Evolutionary conservation across 352 stramenopile genomes (phyloP), one percentile per base, ranked within the genome.

Genomic region (Blastocystis sp.): DNA sequence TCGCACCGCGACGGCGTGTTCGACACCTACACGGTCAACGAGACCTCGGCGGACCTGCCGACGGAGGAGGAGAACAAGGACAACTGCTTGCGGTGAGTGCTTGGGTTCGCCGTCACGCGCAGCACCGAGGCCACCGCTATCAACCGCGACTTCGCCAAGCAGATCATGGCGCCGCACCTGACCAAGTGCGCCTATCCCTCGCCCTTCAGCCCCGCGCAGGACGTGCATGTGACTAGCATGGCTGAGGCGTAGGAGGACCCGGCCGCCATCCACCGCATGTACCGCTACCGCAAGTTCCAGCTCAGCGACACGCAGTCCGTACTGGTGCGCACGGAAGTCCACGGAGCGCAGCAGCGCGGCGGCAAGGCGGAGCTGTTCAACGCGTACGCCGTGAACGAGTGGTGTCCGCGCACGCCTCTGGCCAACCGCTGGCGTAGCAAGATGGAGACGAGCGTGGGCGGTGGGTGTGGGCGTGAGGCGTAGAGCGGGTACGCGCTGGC

Each of bases 401-500:
- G 71, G 71, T 64, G 60, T 71, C 10, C 40, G 7, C 54, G 54
- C 14, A 81, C 54, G 42, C 54, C 54, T 14, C 71, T 52, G 42
- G 34, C 54, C n/a, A 64, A 81, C 43, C 54, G 60, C 38, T 81
- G 71, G 71, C 28, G 71, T 28, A 19, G 9, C 17, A 81, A 69
- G 52, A n/a, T 81, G 28, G 52, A n/a, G 28, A 74, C 17, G 17
- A n/a, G 14, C 24, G 71, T 81, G 63, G 54, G 42, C 11, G 34
- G 63, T n/a, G 21, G 34, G 60, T 0, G 11, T 1, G 54, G 63
- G 24, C 0, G 21, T 64, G n/a, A 99, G 93, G 95, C 91, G 52
- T 91, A 98, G 92, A 93, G 94, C 84, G 97, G 96, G 91, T 95
- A 96, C 60, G 95, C 98, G 38, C 91, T 99, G 42, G 96, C 95